Evolutionary conservation across 768 basidiomycete species (phyloP).

Genomic region (Xanthoconium stramineum): DNA sequence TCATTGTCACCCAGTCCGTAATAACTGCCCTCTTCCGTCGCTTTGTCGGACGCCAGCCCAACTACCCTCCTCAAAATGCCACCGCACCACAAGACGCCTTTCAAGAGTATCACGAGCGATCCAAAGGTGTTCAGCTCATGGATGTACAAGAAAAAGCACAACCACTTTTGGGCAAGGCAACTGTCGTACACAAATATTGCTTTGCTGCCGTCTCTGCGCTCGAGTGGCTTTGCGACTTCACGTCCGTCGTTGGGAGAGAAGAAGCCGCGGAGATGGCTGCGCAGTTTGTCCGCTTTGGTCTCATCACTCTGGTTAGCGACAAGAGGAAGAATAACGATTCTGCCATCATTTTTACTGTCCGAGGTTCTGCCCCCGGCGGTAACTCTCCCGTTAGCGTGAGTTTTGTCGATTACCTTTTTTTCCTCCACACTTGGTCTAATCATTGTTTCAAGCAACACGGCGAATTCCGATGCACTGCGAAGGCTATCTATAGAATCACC

Average conservation of each 20-base stretch:
- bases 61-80: slow-evolving; percentile 55
- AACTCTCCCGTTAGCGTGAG: slow-evolving; percentile 73
- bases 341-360: slow-evolving; percentile 89
- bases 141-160: slow-evolving; percentile 69
- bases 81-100: slow-evolving; percentile 55
- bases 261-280: slow-evolving; percentile 98
- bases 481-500: slow-evolving; percentile 92
- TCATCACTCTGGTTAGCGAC: slow-evolving; percentile 85
- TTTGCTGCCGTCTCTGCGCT: slow-evolving; percentile 85
- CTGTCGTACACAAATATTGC: slow-evolving; percentile 58
- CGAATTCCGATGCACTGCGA: slow-evolving; percentile 94
- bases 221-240: slow-evolving; percentile 98
- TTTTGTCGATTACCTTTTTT: slow-evolving; percentile 5
- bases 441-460: slow-evolving; percentile 67
- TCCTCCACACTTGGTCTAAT: slow-evolving; percentile 6
- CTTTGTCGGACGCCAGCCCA: slow-evolving; percentile 87
- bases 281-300: slow-evolving; percentile 94
- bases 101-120: slow-evolving; percentile 74
- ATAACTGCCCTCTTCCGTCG: slow-evolving; percentile 94
- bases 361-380: slow-evolving; percentile 72
- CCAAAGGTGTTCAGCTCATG: slow-evolving; percentile 67
- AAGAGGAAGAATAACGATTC: slow-evolving; percentile 90
- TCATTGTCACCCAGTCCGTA: slow-evolving; percentile 91
- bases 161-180: slow-evolving; percentile 46
- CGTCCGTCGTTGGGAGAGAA: slow-evolving; percentile 92